Conservation (phyloP, 805 yeast species). For the Lachancea sp. region DNA sequence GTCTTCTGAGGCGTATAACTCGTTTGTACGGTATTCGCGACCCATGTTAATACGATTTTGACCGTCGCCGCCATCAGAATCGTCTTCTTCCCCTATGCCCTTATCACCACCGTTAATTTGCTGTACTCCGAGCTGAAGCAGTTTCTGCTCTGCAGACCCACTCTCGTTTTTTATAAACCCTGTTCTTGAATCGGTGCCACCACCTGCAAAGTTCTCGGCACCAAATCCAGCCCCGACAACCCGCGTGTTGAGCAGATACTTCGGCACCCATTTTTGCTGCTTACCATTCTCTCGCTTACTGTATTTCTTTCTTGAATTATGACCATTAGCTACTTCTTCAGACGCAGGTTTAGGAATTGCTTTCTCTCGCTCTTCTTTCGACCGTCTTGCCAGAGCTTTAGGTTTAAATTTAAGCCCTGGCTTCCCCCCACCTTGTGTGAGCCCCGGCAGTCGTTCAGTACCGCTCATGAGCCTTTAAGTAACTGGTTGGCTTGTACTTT, state of each 20-base stretch:
- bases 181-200: slow-evolving; percentile 20
- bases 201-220: slow-evolving; percentile 42
- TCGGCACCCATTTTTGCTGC: slow-evolving; percentile 25
- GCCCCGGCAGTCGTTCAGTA: slow-evolving; percentile 33
- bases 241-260: slow-evolving; percentile 41
- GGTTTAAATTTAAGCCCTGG: slow-evolving; percentile 75
- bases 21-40: slow-evolving; percentile 43
- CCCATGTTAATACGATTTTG: slow-evolving; percentile 55
- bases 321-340: slow-evolving; percentile 17
- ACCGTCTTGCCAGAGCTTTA: slow-evolving; percentile 75
- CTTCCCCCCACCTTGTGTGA: slow-evolving; percentile 27
- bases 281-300: slow-evolving; percentile 15
- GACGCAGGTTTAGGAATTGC: slow-evolving; percentile 53
- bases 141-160: slow-evolving; percentile 12
- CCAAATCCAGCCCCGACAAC: slow-evolving; percentile 67
- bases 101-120: slow-evolving; percentile 15
- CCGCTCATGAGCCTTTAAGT: slow-evolving; percentile 11
- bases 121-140: slow-evolving; percentile 22
- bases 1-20: slow-evolving; percentile 17
- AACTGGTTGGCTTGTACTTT: not conserved
- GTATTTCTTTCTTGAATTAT: slow-evolving; percentile 15
- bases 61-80: slow-evolving; percentile 16
- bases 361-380: slow-evolving; percentile 78
- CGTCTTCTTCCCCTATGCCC: slow-evolving; percentile 33
- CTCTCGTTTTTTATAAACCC: slow-evolving; percentile 23